phyloP scores from a whole-genome alignment of 495 filamentous ascomycete genomes.

The Ramalina intermedia region DNA sequence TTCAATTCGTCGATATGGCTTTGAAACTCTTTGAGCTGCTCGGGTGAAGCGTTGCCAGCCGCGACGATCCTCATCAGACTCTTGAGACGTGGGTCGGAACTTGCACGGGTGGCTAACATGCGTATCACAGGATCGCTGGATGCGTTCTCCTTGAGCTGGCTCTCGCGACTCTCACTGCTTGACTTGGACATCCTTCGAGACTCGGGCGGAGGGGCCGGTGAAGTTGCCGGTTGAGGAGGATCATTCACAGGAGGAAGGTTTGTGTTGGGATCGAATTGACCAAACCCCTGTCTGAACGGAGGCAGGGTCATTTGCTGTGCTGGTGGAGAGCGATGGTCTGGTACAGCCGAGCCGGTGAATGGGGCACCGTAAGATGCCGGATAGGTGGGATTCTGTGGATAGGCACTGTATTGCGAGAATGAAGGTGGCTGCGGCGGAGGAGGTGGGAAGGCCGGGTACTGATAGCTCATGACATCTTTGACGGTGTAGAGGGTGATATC shows the following conservation, averaged over 20 bases:
- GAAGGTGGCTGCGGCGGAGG: constrained; percentile 26
- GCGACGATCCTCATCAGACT: constrained; percentile 94
- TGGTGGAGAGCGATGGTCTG: constrained; percentile 7
- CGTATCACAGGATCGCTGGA: constrained; percentile 85
- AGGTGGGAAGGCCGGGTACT: constrained; percentile 31
- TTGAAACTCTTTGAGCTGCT: constrained; percentile 80
- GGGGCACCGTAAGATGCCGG: constrained; percentile 20
- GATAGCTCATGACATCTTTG: constrained; percentile 44
- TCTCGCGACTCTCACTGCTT: neutral
- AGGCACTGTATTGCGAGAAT: constrained; percentile 13
- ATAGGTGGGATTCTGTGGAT: constrained; percentile 20
- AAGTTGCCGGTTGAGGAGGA: neutral
- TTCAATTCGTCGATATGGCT: constrained; percentile 84
- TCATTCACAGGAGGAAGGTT: constrained; percentile 2
- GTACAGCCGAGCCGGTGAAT: neutral
- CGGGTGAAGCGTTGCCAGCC: constrained; percentile 61
- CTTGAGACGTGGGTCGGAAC: constrained; percentile 75
- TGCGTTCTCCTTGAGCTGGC: constrained; percentile 14
- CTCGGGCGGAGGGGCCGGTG: constrained; percentile 12
- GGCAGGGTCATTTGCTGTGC: constrained; percentile 9
- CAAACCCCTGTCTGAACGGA: constrained; percentile 14
- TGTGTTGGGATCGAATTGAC: constrained; percentile 7
- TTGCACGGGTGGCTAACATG: constrained; percentile 74
- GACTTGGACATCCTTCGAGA: constrained; percentile 2
- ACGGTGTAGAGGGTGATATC: constrained; percentile 76